Base-by-base conservation (phyloP, 202 grass and related monocot species). In the Bolboschoenoplectus hybrid region DNA sequence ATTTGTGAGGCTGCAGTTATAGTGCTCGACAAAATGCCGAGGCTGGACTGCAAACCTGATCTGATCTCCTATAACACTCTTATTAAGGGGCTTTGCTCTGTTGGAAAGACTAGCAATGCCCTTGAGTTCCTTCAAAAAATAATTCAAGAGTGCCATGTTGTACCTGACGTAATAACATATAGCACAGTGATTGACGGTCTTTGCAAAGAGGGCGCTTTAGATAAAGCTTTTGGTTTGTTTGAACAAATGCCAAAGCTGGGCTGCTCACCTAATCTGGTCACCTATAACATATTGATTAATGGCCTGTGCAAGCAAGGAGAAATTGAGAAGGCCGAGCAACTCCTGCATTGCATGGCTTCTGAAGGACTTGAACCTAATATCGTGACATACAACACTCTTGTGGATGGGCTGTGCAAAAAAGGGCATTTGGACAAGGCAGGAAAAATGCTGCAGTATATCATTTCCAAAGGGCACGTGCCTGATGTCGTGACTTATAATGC, bases 371-470 rank as follows among this genome's bases (percentile, higher is more conserved):
- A 43, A 14, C 90, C 92, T 0, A 82, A 90, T 67, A 83, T 89
- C 0, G 85, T 92, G 19, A 94, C 92, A 11, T 94, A 89, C 41
- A 94, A 82, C 60, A 88, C 91, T 9, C 51, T 94, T 0, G 57
- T 92, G 40, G 88, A 94, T 43, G 92, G 86, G 13, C 87, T 92
- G 26, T 92, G 88, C 87, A 91, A 94, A 64, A 87, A 90, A 87
- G 87, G 90, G 3, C n/a, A 87, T 11, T 74, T 91, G 13, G 80
- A 89, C 3, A 90, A 92, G 6, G 90, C 93, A 16, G 81, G 87
- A 17, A 67, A 89, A 41, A 86, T 92, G 79, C 77, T 94, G 82
- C 84, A 86, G 20, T 76, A 20, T 14, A 85, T 94, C 11, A 45
- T 74, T 5, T 91, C 87, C 1, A 67, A 91, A 41, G 93, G 90